Evolutionary conservation across 352 stramenopile genomes (phyloP), one percentile per base, ranked within the genome.

Genomic region (Phytophthora aleatoria): DNA sequence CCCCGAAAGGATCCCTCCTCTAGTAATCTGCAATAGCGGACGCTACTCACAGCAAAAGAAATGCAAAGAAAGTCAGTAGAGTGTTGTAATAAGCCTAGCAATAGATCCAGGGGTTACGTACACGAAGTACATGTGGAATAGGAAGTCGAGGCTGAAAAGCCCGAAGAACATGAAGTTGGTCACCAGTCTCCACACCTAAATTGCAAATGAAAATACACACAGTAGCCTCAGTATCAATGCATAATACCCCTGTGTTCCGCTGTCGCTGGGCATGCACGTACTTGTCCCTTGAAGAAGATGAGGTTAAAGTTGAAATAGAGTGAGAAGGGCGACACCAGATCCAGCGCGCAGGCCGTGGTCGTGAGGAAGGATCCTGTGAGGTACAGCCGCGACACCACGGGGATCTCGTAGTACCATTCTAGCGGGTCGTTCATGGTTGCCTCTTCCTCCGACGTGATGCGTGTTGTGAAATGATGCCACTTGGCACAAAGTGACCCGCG

Each of bases 51-150:
- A 59, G 24, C 11, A 57, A 60, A 53, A 57, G 42, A 3, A 12
- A 43, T 43, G 7, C n/a, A 64, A 33, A 24, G 16, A 42, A 30
- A n/a, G 43, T 59, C 24, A 66, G 45, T 20, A 36, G 57, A 27
- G 24, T 33, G 26, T 15, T 63, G 13, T 36, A 12, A 41, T 36
- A 26, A 16, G n/a, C 28, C 15, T 24, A n/a, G 13, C 10, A 31
- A 27, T 26, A 16, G 10, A 15, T 69, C 56, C 59, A 50, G 70
- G 36, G 91, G 78, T 33, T 38, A 66, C 72, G 36, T 84, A 96
- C 88, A 99, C 87, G 79, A 99, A 99, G 83, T 99, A 99, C 97
- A 99, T 99, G 83, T 99, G 97, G 78, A 99, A 99, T 41, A 99
- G 76, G 74, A 99, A 99, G 67, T 99, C 97, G 41, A 99, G 85